Conservation (phyloP, 2,329 filamentous ascomycete genomes). For the Trichoderma citrinoviride region DNA sequence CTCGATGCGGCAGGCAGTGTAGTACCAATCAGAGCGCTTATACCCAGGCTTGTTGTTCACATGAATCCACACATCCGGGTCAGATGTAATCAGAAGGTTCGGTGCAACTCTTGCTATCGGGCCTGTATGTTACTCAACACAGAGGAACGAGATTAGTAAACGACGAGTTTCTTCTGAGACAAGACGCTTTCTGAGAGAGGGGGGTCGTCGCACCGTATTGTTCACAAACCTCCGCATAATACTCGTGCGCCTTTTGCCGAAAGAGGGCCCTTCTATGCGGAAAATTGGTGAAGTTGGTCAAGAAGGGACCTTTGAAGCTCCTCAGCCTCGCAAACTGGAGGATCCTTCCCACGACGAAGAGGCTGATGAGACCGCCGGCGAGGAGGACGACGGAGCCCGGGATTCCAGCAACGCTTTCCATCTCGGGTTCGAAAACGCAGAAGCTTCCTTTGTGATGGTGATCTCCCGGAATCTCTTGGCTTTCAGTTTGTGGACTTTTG, state of each 20-base stretch:
- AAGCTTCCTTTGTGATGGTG: neutral
- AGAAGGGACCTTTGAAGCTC: slow-evolving; percentile 27
- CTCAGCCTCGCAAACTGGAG: slow-evolving; percentile 24
- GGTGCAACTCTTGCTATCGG: slow-evolving; percentile 40
- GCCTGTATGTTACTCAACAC: neutral
- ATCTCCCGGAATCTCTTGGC: neutral
- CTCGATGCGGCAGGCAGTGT: slow-evolving; percentile 47
- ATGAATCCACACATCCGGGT: slow-evolving; percentile 46
- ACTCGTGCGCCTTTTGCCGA: slow-evolving; percentile 26
- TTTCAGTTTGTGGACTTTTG: neutral
- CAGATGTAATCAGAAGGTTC: slow-evolving; percentile 48
- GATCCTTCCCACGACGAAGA: slow-evolving; percentile 6
- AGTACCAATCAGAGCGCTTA: slow-evolving; percentile 43
- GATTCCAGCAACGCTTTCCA: neutral
- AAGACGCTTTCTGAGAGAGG: too few species aligned
- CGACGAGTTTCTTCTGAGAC: too few species aligned
- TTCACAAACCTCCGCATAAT: slow-evolving; percentile 29
- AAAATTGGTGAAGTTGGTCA: slow-evolving; percentile 26
- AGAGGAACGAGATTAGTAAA: neutral
- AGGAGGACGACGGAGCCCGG: neutral
- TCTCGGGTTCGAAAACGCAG: neutral
- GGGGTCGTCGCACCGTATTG: slow-evolving; percentile 28
- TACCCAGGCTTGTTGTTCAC: slow-evolving; percentile 44
- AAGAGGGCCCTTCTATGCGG: slow-evolving; percentile 30
- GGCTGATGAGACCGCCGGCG: neutral